These are phyloP conservation scores for Trichoderma orchidacearum DNA, from an alignment of 495 filamentous ascomycete genomes.

Conservation along the genomic window DNA sequence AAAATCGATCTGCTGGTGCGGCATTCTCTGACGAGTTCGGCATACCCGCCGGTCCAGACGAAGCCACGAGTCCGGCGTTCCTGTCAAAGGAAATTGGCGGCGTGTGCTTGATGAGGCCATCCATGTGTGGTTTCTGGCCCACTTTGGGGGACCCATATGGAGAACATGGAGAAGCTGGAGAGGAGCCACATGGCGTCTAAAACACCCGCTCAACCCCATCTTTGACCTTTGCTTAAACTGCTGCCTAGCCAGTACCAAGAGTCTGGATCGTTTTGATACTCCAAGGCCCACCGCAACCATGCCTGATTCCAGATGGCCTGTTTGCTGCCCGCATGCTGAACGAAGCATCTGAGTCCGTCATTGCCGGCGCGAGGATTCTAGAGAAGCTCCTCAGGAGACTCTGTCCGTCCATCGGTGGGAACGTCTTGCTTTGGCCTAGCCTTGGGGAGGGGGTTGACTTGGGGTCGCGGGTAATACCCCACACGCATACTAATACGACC, in stretches of 20 bases:
- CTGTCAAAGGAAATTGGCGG: background rate
- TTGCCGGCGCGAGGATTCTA: too few species aligned
- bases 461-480: background rate
- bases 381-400: too few species aligned
- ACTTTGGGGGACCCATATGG: background rate
- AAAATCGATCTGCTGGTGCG: too few species aligned
- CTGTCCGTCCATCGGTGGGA: too few species aligned
- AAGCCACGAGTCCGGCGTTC: too few species aligned
- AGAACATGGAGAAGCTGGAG: slow-evolving; percentile 1
- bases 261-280: background rate
- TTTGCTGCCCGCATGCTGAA: too few species aligned
- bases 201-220: background rate
- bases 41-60: too few species aligned
- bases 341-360: too few species aligned
- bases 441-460: background rate
- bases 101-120: background rate
- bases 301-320: too few species aligned
- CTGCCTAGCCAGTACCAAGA: background rate
- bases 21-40: too few species aligned
- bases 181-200: background rate
- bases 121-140: background rate
- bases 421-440: too few species aligned
- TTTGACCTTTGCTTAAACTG: background rate
- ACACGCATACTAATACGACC: background rate
- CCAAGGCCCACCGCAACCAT: too few species aligned